Evolutionary conservation across 768 basidiomycete genomes (phyloP), one percentile per base, ranked within the genome.

Genomic region (Panellus pusillus): DNA sequence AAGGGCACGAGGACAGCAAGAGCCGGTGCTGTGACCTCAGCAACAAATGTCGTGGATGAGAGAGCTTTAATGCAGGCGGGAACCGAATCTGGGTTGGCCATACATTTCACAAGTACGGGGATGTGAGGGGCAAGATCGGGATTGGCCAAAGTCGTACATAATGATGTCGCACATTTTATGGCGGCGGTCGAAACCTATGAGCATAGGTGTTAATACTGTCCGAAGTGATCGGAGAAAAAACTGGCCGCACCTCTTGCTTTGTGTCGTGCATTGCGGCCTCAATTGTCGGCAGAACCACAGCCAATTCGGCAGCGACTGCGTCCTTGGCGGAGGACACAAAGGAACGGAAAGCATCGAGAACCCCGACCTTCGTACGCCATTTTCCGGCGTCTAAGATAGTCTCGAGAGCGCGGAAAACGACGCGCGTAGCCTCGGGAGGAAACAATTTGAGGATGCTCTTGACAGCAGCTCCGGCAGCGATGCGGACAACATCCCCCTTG

Each of bases 211-310:
- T 17, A 9, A 35, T 55, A 42, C 38, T 35, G 24, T 46, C 44
- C 27, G 44, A 45, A 27, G 61, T 55, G 13, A 42, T 38, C 8
- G 38, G 35, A 24, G 31, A 29, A 50, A 53, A 35, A n/a, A 37
- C n/a, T 36, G 31, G 9, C 68, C 79, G 62, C 40, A 93, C 94
- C 81, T 98, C 96, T 63, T 82, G 72, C 70, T 98, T 98, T 54
- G 96, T 98, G 72, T 98, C 96, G 64, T 96, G 92, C 94, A 98
- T 94, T 6, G 93, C 86, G 32, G 74, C 74, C 67, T 95, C 93
- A 12, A 98, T 85, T 63, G 84, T 87, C 17, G 95, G 95, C 43
- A 98, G 80, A 41, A 91, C 82, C 9, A 75, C 73, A 14, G 84
- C 94, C 35, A 98, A 75, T 65, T 95, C 86, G 29, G 82, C 79